Conservation (phyloP, 768 basidiomycete species). For the Hypsizygus marmoreus region DNA sequence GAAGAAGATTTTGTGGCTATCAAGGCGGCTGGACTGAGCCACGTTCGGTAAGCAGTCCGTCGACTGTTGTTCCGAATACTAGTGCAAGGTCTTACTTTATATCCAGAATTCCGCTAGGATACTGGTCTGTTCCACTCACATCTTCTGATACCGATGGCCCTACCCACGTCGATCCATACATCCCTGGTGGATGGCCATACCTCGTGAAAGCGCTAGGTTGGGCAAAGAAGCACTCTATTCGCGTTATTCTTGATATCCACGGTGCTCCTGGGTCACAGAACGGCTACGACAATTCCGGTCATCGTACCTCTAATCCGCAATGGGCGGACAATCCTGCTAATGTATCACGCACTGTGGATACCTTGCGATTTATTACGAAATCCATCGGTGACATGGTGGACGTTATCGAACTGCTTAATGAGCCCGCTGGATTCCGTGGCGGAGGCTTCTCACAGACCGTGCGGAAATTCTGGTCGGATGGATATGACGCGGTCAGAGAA, state of each 20-base stretch:
- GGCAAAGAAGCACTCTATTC: slow-evolving; percentile 61
- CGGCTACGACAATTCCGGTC: slow-evolving; percentile 79
- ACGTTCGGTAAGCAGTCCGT: slow-evolving; percentile 54
- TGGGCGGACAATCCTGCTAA: slow-evolving; percentile 60
- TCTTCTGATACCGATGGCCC: slow-evolving; percentile 51
- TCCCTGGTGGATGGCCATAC: slow-evolving; percentile 70
- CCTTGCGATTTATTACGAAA: slow-evolving; percentile 53
- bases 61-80: not conserved
- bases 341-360: slow-evolving; percentile 55
- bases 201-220: slow-evolving; percentile 63
- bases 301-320: slow-evolving; percentile 51
- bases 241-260: slow-evolving; percentile 78
- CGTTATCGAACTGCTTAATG: slow-evolving; percentile 71
- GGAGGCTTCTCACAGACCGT: slow-evolving; percentile 43
- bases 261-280: slow-evolving; percentile 69
- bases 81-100: not conserved
- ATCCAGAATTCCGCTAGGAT: slow-evolving; percentile 67
- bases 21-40: slow-evolving; percentile 65
- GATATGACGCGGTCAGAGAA: slow-evolving; percentile 58
- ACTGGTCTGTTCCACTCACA: slow-evolving; percentile 76
- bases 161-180: slow-evolving; percentile 51
- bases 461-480: slow-evolving; percentile 58
- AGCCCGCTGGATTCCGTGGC: slow-evolving; percentile 58
- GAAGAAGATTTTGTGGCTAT: slow-evolving; percentile 72
- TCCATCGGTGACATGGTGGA: slow-evolving; percentile 59